Conservation (phyloP, 768 basidiomycete genomes). For the Termitomyces titanicus region DNA sequence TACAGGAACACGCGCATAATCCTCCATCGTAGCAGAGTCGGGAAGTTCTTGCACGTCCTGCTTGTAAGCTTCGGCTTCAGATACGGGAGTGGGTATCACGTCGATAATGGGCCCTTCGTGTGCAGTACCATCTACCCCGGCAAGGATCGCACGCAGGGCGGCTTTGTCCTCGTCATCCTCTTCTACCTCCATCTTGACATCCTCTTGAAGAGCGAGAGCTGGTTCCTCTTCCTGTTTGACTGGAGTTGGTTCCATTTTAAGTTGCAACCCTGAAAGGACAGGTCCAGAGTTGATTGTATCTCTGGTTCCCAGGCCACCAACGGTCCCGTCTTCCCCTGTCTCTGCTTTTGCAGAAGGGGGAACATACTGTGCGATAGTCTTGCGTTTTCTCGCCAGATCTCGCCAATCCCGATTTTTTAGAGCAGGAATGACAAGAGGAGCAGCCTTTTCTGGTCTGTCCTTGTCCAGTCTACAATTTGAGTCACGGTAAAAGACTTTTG, state of each 20-base stretch:
- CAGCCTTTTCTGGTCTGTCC: constrained; percentile 42
- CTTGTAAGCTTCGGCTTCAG: constrained; percentile 80
- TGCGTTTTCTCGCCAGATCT: constrained; percentile 67
- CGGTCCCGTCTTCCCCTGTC: constrained; percentile 67
- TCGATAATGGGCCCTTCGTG: constrained; percentile 46
- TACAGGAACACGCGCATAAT: constrained; percentile 89
- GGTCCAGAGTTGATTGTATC: constrained; percentile 80
- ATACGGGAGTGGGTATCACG: constrained; percentile 60
- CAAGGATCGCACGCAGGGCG: constrained; percentile 78
- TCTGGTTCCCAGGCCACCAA: constrained; percentile 71
- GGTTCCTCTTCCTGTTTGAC: constrained; percentile 26
- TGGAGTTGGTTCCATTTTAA: constrained; percentile 32
- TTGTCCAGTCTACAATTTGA: constrained; percentile 37
- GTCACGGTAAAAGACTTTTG: constrained; percentile 41
- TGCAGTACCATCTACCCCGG: constrained; percentile 41
- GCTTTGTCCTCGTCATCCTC: constrained; percentile 73
- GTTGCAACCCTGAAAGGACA: constrained; percentile 63
- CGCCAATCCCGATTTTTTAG: constrained; percentile 91
- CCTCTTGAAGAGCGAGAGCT: constrained; percentile 19
- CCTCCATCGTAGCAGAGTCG: constrained; percentile 70
- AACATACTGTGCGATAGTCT: constrained; percentile 50
- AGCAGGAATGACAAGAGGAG: constrained; percentile 82
- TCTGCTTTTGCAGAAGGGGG: constrained; percentile 56
- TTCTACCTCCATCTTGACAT: constrained; percentile 30
- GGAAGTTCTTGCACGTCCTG: constrained; percentile 83